Conservation (phyloP, 805 yeast species). For the Isabelozyma pseudorhagii region DNA sequence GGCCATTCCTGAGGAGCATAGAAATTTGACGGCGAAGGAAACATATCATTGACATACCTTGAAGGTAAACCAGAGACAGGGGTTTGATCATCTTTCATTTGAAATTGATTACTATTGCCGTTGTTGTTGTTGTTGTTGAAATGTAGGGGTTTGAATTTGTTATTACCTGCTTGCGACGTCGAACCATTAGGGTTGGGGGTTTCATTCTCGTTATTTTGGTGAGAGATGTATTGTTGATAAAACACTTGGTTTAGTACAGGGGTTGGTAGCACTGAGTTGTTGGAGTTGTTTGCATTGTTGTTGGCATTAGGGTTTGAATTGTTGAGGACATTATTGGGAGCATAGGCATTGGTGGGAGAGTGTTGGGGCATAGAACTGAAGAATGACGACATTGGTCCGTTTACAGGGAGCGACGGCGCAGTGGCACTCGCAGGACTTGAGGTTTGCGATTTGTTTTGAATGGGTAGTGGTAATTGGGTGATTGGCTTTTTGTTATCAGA, state of each 20-base stretch:
- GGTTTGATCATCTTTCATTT: constrained; percentile 54
- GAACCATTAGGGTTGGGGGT: neutral
- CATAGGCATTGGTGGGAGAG: constrained; percentile 19
- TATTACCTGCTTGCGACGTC: neutral
- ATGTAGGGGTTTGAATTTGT: constrained; percentile 5
- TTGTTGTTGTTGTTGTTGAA: neutral
- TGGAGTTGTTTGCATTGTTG: constrained; percentile 10
- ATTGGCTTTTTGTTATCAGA: constrained; percentile 30
- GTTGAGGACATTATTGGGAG: constrained; percentile 15
- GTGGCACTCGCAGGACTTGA: constrained; percentile 38
- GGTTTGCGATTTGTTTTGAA: constrained; percentile 36
- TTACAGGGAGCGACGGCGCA: constrained; percentile 34
- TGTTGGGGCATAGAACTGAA: constrained; percentile 24
- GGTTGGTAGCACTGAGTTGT: constrained; percentile 13
- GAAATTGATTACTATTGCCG: neutral
- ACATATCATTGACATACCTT: constrained; percentile 65
- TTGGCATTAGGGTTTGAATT: constrained; percentile 11
- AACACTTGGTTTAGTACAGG: constrained; percentile 20
- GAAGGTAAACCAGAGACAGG: constrained; percentile 72
- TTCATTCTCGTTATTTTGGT: constrained; percentile 17
- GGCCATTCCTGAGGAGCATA: constrained; percentile 55
- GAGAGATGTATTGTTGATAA: constrained; percentile 21
- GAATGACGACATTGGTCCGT: constrained; percentile 14
- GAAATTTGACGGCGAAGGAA: constrained; percentile 79
- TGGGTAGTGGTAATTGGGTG: constrained; percentile 31